A percentile compares a stretch with the other conserved stretches of the same genome.
Conservation (phyloP, 106 monocot genomes). For the Cymbidium sinense region DNA sequence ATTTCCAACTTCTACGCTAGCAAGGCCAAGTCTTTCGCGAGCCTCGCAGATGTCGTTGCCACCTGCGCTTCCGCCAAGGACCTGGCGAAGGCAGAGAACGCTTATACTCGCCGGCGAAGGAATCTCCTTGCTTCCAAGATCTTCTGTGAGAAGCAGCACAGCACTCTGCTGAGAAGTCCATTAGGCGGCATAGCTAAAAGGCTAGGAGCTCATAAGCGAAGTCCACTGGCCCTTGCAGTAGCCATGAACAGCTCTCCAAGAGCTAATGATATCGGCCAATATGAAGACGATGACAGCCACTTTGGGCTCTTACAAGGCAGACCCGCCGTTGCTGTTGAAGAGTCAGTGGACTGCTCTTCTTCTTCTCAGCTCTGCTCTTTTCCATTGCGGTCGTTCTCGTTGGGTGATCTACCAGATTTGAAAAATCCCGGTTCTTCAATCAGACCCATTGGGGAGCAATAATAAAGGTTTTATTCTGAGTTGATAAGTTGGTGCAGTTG, state of each 20-base stretch:
- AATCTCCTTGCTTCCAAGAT: constrained; percentile 40
- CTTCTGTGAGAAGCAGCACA: constrained; percentile 14
- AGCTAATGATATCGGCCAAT: not conserved
- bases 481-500: too few species aligned
- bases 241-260: constrained; percentile 11
- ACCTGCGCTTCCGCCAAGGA: constrained; percentile 41
- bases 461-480: not conserved
- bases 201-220: constrained; percentile 8
- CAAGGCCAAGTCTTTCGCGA: constrained; percentile 70
- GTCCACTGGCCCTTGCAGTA: constrained; percentile 2
- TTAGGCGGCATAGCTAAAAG: constrained; percentile 22
- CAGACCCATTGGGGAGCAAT: not conserved
- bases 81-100: constrained; percentile 47
- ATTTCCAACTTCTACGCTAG: constrained; percentile 67
- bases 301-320: constrained; percentile 24
- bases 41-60: constrained; percentile 24
- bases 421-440: not conserved
- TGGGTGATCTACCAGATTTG: constrained; percentile 29
- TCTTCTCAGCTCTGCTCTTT: constrained; percentile 19
- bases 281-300: not conserved
- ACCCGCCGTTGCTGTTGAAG: not conserved
- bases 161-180: not conserved
- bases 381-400: constrained; percentile 36
- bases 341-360: not conserved
- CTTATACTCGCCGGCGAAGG: constrained; percentile 53